phyloP scores from a whole-genome alignment of 192 early-diverging fungal genomes.

The Lobosporangium transversale region DNA sequence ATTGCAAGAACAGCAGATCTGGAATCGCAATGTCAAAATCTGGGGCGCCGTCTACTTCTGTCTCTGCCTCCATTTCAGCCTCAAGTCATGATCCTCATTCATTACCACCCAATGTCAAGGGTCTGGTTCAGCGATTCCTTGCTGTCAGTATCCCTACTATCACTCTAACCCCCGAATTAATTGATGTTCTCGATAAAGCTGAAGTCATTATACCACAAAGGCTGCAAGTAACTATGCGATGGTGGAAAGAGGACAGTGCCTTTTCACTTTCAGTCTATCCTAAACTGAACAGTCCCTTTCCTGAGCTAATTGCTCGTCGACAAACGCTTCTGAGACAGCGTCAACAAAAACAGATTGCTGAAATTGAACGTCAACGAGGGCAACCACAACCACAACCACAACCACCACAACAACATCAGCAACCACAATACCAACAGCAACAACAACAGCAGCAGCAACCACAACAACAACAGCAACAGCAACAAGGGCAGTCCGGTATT shows the following conservation, averaged over 20 bases:
- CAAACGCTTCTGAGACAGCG: slow-evolving; percentile 17
- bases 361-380: background rate
- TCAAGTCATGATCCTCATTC: slow-evolving; percentile 50
- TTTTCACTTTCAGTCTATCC: slow-evolving; percentile 43
- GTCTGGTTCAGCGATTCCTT: slow-evolving; percentile 39
- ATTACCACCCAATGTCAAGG: slow-evolving; percentile 45
- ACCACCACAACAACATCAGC: background rate
- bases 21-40: slow-evolving; percentile 38
- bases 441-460: background rate
- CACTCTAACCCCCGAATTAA: slow-evolving; percentile 44
- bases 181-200: slow-evolving; percentile 29
- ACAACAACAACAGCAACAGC: slow-evolving; percentile 3
- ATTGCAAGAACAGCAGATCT: background rate
- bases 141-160: slow-evolving; percentile 43
- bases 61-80: slow-evolving; percentile 37
- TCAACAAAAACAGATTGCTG: background rate
- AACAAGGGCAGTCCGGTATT: background rate
- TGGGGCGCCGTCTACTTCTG: slow-evolving; percentile 19
- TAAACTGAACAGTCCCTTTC: slow-evolving; percentile 36
- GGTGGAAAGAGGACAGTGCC: slow-evolving; percentile 49
- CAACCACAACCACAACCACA: background rate
- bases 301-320: slow-evolving; percentile 7
- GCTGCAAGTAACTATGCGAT: slow-evolving; percentile 50
- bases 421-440: background rate
- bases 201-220: slow-evolving; percentile 34